Evolutionary conservation across 2,329 filamentous ascomycete genomes (phyloP).

Genomic region (Scedosporium dehoogii): DNA sequence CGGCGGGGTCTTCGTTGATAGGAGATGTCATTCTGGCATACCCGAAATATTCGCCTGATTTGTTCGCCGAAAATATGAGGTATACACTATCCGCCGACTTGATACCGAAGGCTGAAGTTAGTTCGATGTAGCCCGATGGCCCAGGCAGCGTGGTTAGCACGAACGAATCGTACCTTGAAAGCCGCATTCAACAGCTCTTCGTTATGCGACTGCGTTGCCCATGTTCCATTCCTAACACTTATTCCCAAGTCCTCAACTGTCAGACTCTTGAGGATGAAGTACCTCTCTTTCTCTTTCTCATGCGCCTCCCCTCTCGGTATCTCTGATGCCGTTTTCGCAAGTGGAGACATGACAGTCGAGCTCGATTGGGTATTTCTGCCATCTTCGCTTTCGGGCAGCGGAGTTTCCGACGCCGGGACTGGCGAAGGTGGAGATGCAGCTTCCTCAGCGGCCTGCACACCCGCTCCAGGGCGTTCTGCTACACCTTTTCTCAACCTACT

Average conservation of each 20-base stretch:
- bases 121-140: not conserved
- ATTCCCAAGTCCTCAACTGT: slow-evolving; percentile 83
- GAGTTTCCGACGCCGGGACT: slow-evolving; percentile 8
- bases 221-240: slow-evolving; percentile 78
- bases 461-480: slow-evolving; percentile 27
- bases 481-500: slow-evolving; percentile 63
- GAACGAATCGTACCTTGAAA: slow-evolving; percentile 53
- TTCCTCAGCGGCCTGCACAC: slow-evolving; percentile 45
- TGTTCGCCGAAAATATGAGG: slow-evolving; percentile 91
- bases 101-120: not conserved
- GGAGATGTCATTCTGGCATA: slow-evolving; percentile 84
- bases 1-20: slow-evolving; percentile 67
- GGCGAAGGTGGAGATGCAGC: slow-evolving; percentile 22
- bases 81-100: slow-evolving; percentile 77
- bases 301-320: not conserved
- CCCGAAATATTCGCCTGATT: slow-evolving; percentile 93
- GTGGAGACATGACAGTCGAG: not conserved
- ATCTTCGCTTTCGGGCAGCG: slow-evolving; percentile 4
- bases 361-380: not conserved
- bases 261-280: slow-evolving; percentile 87
- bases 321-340: not conserved
- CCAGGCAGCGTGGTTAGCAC: not conserved
- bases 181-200: slow-evolving; percentile 75
- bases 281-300: slow-evolving; percentile 38
- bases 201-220: slow-evolving; percentile 93